These are phyloP conservation scores for Nyctanthes arbortristis DNA, from an alignment of 257 asterid genomes.

Conservation along the genomic window DNA sequence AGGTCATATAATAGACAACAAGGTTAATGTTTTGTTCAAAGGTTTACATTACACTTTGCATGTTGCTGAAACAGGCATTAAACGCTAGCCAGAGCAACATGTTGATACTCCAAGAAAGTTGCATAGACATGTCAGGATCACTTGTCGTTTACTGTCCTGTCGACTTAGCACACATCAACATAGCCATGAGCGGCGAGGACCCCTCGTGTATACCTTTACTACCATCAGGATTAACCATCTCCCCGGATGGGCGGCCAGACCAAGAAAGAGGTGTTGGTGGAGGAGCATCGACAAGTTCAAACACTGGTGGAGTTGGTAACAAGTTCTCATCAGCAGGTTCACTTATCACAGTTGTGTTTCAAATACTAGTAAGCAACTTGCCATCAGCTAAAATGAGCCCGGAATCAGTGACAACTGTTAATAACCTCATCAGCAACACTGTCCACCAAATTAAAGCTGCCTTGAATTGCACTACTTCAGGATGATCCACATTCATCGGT, in stretches of 20 bases:
- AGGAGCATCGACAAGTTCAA: slow-evolving; percentile 64
- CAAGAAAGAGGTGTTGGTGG: slow-evolving; percentile 14
- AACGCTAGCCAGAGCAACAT: slow-evolving; percentile 77
- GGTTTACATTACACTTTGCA: not conserved
- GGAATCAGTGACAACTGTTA: slow-evolving; percentile 82
- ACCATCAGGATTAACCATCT: slow-evolving; percentile 83
- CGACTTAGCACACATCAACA: slow-evolving; percentile 72
- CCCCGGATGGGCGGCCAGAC: slow-evolving; percentile 61
- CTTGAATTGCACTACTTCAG: slow-evolving; percentile 58
- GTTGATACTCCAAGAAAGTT: slow-evolving; percentile 93
- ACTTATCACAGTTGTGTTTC: slow-evolving; percentile 76
- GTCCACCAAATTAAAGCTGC: slow-evolving; percentile 92
- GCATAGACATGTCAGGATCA: slow-evolving; percentile 83
- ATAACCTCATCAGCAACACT: slow-evolving; percentile 70
- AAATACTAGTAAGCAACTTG: slow-evolving; percentile 74
- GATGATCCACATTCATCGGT: no score
- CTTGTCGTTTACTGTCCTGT: slow-evolving; percentile 82
- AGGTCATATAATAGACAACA: no score
- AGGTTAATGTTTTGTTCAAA: not conserved
- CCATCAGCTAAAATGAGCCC: slow-evolving; percentile 82
- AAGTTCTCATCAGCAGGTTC: slow-evolving; percentile 46
- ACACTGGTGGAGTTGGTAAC: not conserved
- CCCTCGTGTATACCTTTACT: slow-evolving; percentile 73
- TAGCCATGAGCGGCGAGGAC: slow-evolving; percentile 95
- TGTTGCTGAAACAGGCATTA: slow-evolving; percentile 46